Base-by-base conservation (phyloP, 2,329 filamentous ascomycete species). In the Trichoderma polysporum region DNA sequence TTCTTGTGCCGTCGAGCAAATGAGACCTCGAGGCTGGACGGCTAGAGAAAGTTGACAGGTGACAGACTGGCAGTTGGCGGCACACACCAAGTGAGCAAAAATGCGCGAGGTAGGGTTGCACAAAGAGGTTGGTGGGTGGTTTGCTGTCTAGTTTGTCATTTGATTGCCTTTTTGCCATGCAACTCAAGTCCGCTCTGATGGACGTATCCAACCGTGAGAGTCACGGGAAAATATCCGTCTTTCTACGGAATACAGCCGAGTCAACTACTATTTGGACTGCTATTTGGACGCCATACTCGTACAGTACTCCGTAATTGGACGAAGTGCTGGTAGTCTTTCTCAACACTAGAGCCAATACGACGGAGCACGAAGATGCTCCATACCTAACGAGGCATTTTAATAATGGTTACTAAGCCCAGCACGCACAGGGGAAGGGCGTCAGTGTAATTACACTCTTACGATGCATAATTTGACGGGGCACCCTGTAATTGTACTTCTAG, bases 361-460 rank as follows among this genome's bases (percentile, higher is more conserved):
- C 58, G 25, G 19, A 47, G 58, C 22, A 19, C 54, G 54, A 41
- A 41, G 37, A 5, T 19, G 15, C 58, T 52, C 45, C 58, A 52
- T 61, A 33, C 45, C 58, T 31, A 61, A 61, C 49, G 58, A 61
- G 58, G 58, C 58, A 61, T 61, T 61, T 61, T 52, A n/a, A 15
- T 27, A 17, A 3, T 7, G 2, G 22, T 52, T 52, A 52, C 49
- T 52, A 52, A 31, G 49, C 37, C 37, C 47, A 50, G 13, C 12
- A 29, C 4, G 7, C 15, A 50, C 22, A n/a, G n/a, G n/a, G n/a
- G n/a, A n/a, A n/a, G n/a, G n/a, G n/a, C n/a, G n/a, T n/a, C n/a
- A n/a, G n/a, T n/a, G n/a, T n/a, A n/a, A n/a, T n/a, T n/a, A n/a
- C n/a, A n/a, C n/a, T n/a, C n/a, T n/a, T n/a, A n/a, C n/a, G n/a